Base-by-base conservation (phyloP, 352 stramenopile species). In the Elongisporangium undulatum region DNA sequence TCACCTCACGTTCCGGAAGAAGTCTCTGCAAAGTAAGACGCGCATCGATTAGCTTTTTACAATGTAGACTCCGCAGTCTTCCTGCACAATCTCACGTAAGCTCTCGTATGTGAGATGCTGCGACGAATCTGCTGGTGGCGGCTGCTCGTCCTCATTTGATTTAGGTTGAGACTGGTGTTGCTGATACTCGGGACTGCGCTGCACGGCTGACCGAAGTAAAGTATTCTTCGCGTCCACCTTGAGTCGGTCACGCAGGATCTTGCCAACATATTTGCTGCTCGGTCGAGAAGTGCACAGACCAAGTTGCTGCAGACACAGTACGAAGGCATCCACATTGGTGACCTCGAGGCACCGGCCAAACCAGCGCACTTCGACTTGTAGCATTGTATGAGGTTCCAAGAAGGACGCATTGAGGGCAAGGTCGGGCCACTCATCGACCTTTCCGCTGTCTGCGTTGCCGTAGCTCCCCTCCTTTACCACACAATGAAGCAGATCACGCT, bases 321-420 rank as follows among this genome's bases (percentile, higher is more conserved):
- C 68, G 53, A 90, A 87, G 1, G 79, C 79, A 34, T 90, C 79
- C 4, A 67, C 56, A 53, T 90, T 83, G 6, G 73, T 78, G 10
- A 89, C 66, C 58, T 77, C 66, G 38, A 89, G 50, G 29, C 71
- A 81, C 7, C 55, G 66, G 21, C 65, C 64, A 51, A 82, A 76
- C 81, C 81, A 90, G 13, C 64, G 67, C 56, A 89, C 66, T 56
- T 89, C 77, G 8, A 89, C 78, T 3, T 77, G 64, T 3, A 90
- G 73, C 20, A 82, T 77, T 4, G 66, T 66, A 3, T 62, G 56
- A 1, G 68, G 67, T 52, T 87, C 66, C 8, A 90, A 56, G 39
- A 79, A 85, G 29, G 71, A 72, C 29, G 69, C 73, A 29, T 89
- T 89, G 2, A 90, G 62, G 1, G 75, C 75, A 51, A 90, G 68